A percentile compares a stretch with the other conserved stretches of the same genome.
Conservation (phyloP, 2,329 filamentous ascomycete species). For the Calycina herbarum region DNA sequence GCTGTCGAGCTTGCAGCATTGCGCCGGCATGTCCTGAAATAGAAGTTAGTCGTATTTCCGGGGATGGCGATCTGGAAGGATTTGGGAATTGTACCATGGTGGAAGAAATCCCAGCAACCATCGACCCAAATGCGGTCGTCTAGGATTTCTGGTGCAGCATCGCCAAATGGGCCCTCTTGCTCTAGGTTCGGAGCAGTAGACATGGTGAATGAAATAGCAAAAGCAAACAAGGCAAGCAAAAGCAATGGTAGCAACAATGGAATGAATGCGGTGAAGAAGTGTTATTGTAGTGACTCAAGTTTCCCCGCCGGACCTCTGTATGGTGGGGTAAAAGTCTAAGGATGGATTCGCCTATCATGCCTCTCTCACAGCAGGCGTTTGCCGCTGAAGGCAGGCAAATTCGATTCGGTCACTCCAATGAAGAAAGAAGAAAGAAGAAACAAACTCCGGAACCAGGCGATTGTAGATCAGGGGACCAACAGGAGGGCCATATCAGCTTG, state of each 20-base stretch:
- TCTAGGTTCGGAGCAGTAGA: conserved; percentile 15
- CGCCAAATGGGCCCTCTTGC: conserved; percentile 31
- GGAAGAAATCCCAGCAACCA: conserved; percentile 98
- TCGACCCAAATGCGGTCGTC: conserved; percentile 93
- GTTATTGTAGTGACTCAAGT: not conserved
- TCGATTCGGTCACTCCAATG: not conserved
- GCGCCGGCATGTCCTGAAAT: conserved; percentile 84
- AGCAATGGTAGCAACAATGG: not conserved
- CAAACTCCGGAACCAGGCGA: not conserved
- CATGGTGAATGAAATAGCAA: not conserved
- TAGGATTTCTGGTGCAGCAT: conserved; percentile 36
- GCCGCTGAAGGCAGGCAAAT: not conserved
- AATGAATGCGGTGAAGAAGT: not conserved
- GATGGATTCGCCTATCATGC: not conserved
- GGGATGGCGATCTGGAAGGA: conserved; percentile 3
- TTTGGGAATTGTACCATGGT: conserved; percentile 67
- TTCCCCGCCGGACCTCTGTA: not conserved
- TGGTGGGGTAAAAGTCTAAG: conserved; percentile 4
- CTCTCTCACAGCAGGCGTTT: not conserved
- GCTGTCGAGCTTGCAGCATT: conserved; percentile 90
- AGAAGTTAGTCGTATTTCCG: conserved; percentile 3
- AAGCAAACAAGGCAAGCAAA: not conserved
- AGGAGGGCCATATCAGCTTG: not conserved
- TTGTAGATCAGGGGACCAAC: not conserved
- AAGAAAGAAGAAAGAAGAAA: not conserved